A percentile compares a stretch with the other conserved stretches of the same genome.
Conservation (phyloP, 148 eudicot genomes). For the Rhododendron mucronatum region DNA sequence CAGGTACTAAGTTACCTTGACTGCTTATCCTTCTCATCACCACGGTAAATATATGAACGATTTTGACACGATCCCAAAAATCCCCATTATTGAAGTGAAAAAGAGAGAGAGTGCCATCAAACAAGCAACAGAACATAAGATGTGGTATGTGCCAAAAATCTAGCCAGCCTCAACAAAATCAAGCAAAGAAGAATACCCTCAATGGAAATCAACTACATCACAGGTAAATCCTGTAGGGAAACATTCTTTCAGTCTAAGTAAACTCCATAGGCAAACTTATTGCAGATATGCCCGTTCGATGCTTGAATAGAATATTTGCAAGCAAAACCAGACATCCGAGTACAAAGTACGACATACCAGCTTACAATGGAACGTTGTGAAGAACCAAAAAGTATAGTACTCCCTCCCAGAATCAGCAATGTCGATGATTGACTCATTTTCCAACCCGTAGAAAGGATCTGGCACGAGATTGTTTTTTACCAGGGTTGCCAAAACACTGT, state of each 20-base stretch:
- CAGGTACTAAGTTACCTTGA: background rate
- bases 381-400: slow-evolving; percentile 92
- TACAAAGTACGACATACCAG: slow-evolving; percentile 48
- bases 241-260: background rate
- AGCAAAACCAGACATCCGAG: background rate
- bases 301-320: background rate
- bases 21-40: background rate
- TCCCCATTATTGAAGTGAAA: background rate
- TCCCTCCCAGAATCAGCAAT: slow-evolving; percentile 96
- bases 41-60: background rate
- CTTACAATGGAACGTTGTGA: slow-evolving; percentile 68
- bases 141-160: background rate
- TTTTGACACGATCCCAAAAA: background rate
- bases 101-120: background rate
- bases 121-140: background rate
- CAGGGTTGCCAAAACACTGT: slow-evolving; percentile 87
- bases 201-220: background rate
- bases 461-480: slow-evolving; percentile 70
- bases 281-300: background rate
- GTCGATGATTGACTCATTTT: slow-evolving; percentile 80
- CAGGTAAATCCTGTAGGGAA: background rate
- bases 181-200: background rate
- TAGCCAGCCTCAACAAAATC: background rate
- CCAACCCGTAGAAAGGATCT: slow-evolving; percentile 93
- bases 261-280: background rate